Evolutionary conservation across 768 basidiomycete species (phyloP).

Genomic region (Auriscalpium orientale): DNA sequence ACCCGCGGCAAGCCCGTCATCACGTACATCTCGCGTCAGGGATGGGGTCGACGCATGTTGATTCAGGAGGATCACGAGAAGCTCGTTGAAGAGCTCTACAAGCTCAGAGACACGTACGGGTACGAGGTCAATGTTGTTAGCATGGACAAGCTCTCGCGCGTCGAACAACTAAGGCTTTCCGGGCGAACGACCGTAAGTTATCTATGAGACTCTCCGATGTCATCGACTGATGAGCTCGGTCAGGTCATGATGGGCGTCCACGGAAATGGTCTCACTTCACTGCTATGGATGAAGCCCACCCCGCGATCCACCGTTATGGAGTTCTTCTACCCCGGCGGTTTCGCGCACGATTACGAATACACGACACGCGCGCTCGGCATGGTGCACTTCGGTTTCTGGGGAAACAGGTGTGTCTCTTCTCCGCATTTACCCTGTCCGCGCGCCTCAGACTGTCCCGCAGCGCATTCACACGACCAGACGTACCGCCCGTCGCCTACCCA

Average conservation of each 20-base stretch:
- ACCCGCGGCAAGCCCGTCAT: constrained; percentile 59
- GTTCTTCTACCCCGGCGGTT: constrained; percentile 81
- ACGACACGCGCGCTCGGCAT: constrained; percentile 79
- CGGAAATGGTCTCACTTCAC: constrained; percentile 82
- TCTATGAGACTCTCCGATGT: background rate
- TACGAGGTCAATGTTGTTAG: constrained; percentile 86
- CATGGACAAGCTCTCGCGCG: constrained; percentile 73
- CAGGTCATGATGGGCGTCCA: constrained; percentile 95
- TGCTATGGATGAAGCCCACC: constrained; percentile 88
- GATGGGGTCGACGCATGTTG: constrained; percentile 82
- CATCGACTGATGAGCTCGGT: background rate
- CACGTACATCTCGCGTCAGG: constrained; percentile 87
- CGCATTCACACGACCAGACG: constrained; percentile 64
- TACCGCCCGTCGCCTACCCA: constrained; percentile 66
- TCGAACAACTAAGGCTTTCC: constrained; percentile 75
- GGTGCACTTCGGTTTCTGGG: constrained; percentile 82
- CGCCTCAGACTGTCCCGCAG: constrained; percentile 26
- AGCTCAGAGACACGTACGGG: constrained; percentile 60
- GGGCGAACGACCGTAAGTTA: constrained; percentile 74
- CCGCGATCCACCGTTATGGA: constrained; percentile 84
- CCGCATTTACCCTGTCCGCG: background rate
- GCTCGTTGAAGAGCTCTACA: constrained; percentile 67
- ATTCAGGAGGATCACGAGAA: constrained; percentile 67
- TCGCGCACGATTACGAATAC: constrained; percentile 81
- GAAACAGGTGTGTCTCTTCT: constrained; percentile 40